Conservation (phyloP, 108 stramenopile species). For the Pseudonitzschia multistriata region DNA sequence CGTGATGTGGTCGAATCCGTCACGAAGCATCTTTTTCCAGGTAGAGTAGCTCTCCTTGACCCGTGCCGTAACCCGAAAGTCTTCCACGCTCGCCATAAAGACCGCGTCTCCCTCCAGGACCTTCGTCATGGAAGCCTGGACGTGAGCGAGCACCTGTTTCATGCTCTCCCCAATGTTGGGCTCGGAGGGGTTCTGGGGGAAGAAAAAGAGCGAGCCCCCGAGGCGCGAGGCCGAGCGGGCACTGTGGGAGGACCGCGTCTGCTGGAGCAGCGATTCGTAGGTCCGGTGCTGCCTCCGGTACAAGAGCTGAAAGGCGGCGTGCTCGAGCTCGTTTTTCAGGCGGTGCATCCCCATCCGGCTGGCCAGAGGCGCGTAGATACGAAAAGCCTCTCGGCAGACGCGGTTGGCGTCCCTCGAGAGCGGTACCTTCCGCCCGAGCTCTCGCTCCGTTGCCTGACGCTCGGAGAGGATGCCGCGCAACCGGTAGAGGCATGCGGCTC, state of each 20-base stretch:
- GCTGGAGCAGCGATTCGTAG: constrained; percentile 44
- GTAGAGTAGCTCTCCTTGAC: constrained; percentile 79
- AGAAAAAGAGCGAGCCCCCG: neutral
- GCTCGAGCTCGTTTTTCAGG: constrained; percentile 86
- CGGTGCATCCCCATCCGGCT: constrained; percentile 78
- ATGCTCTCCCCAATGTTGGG: constrained; percentile 50
- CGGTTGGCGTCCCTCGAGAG: constrained; percentile 45
- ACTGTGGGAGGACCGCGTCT: constrained; percentile 18
- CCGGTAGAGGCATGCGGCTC: constrained; percentile 74
- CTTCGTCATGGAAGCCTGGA: constrained; percentile 52
- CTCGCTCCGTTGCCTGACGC: neutral
- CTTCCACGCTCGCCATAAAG: constrained; percentile 50
- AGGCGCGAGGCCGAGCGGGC: neutral
- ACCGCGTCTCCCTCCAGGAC: constrained; percentile 57
- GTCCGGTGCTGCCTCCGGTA: constrained; percentile 63
- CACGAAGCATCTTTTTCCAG: constrained; percentile 83
- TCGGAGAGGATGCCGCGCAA: constrained; percentile 46
- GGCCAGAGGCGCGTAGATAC: constrained; percentile 84
- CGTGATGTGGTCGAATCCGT: constrained; percentile 50
- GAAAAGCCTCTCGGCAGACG: constrained; percentile 69
- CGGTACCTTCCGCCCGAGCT: neutral
- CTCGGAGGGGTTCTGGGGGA: neutral
- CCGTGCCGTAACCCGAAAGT: constrained; percentile 67
- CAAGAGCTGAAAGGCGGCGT: constrained; percentile 74
- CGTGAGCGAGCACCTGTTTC: constrained; percentile 53